phyloP scores from a whole-genome alignment of 495 filamentous ascomycete genomes.

The Pyrenula massariospora region DNA sequence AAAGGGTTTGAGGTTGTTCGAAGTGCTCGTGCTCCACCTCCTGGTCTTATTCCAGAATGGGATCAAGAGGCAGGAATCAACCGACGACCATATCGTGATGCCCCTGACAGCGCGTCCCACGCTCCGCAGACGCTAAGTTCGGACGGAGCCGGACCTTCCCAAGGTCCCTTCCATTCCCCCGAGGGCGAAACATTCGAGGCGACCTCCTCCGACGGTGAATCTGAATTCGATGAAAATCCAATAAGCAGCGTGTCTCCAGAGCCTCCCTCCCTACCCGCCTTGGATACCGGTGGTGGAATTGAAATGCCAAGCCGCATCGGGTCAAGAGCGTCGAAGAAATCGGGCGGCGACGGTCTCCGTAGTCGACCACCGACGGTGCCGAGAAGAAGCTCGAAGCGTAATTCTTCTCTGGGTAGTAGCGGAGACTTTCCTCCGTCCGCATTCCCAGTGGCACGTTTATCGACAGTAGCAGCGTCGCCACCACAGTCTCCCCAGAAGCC shows the following conservation, averaged over 20 bases:
- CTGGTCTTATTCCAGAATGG: constrained; percentile 21
- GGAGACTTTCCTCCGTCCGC: too few species aligned
- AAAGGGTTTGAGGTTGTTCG: constrained; percentile 96
- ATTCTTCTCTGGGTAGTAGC: constrained; percentile 17
- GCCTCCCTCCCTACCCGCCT: constrained; percentile 45
- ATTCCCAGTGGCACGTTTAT: constrained; percentile 12
- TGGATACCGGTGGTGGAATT: constrained; percentile 51
- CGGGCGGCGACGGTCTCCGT: constrained; percentile 22
- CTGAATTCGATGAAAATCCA: neutral
- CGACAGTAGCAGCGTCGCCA: constrained; percentile 12
- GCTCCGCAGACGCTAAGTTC: constrained; percentile 12
- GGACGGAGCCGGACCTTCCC: constrained; percentile 16
- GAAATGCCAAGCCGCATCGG: constrained; percentile 52
- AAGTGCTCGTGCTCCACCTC: constrained; percentile 55
- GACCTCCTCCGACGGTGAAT: constrained; percentile 8
- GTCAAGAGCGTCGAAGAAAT: constrained; percentile 39
- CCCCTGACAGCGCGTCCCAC: constrained; percentile 38
- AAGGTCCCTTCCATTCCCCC: too few species aligned
- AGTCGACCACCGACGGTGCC: constrained; percentile 34
- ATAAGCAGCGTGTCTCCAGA: neutral
- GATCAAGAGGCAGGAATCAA: constrained; percentile 28
- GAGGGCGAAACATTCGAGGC: constrained; percentile 6
- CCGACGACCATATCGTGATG: constrained; percentile 47
- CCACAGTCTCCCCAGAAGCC: constrained; percentile 9
- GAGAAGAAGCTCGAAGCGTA: constrained; percentile 51